phyloP scores from a whole-genome alignment of 768 basidiomycete species.

The Leccinum rimulosum region DNA sequence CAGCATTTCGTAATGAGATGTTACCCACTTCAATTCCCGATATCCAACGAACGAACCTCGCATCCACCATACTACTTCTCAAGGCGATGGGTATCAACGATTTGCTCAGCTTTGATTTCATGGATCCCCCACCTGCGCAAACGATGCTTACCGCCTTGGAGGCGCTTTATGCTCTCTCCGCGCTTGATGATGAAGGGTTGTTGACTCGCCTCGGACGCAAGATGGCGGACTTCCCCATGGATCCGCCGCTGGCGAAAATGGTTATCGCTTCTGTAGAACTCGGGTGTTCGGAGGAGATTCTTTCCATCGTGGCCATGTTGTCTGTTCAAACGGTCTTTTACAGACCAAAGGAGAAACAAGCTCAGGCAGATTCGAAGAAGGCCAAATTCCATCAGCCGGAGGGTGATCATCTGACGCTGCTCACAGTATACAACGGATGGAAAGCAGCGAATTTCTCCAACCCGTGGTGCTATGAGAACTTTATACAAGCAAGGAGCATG shows the following conservation, averaged over 20 bases:
- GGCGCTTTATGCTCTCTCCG: conserved; percentile 90
- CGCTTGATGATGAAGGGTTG: conserved; percentile 94
- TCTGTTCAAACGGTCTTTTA: conserved; percentile 97
- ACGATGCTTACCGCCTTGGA: conserved; percentile 97
- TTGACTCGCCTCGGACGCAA: conserved; percentile 93
- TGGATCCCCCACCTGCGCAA: conserved; percentile 97
- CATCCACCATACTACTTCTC: conserved; percentile 88
- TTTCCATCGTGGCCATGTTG: conserved; percentile 97
- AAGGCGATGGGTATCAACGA: conserved; percentile 99
- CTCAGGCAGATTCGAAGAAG: conserved; percentile 98
- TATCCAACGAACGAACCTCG: conserved; percentile 92
- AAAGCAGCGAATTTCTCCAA: conserved; percentile 94
- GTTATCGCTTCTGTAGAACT: conserved; percentile 96
- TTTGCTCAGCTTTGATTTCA: conserved; percentile 95
- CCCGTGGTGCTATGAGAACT: conserved; percentile 99
- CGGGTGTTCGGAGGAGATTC: conserved; percentile 96
- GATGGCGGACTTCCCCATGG: conserved; percentile 99
- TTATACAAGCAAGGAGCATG: conserved; percentile 97
- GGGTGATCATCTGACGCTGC: conserved; percentile 88
- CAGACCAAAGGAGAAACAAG: conserved; percentile 99
- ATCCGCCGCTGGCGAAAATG: conserved; percentile 96
- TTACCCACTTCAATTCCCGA: conserved; percentile 96
- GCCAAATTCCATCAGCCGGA: conserved; percentile 99
- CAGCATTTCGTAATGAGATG: conserved; percentile 99
- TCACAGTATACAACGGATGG: conserved; percentile 99